Base-by-base conservation (phyloP, 1,139 yeast genomes). In the Suhomyces panamericanus region DNA sequence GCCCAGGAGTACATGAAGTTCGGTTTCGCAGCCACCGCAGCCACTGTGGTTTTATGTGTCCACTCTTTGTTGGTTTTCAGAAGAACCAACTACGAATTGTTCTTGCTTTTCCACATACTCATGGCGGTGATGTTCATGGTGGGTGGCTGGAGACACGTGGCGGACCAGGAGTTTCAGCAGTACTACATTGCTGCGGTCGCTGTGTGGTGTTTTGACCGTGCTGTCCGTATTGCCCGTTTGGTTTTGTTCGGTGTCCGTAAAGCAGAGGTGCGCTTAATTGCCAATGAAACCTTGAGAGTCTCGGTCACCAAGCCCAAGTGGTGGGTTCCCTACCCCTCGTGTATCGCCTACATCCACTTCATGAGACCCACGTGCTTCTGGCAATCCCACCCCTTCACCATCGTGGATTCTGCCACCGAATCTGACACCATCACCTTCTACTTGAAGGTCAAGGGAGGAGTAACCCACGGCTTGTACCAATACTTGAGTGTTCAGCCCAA, bases 171-270 rank as follows among this genome's bases (percentile, higher is more conserved):
- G 0, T 80, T 73, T 60, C 64, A 68, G 39, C 66, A 73, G 36
- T 80, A 73, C 67, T 68, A 70, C 52, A 68, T 68, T 54, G 76
- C 83, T n/a, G 72, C 84, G 12, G 60, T 75, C 44, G 85, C 83
- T 1, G 64, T 84, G 16, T 86, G 93, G 93, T 66, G 62, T 1
- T 72, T 79, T 49, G 95, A 85, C 59, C 72, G 87, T 54, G 53
- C 71, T 5, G 56, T 73, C 2, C 71, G 93, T 59, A 26, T 82
- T 3, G 64, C 56, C n/a, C 73, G 87, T 53, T 61, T 83, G 46
- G 49, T 56, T 4, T 39, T 52, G 6, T 80, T 78, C 58, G 89
- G 89, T 8, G 57, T 73, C 22, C 69, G 69, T 51, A 63, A 64
- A 1, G 84, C 87, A 2, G 64, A 66, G 10, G 70, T 82, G 32